A percentile compares a stretch with the other conserved stretches of the same genome.
Evolutionary conservation across 2,329 filamentous ascomycete genomes (phyloP).

Genomic region (Fusarium tupiense): DNA sequence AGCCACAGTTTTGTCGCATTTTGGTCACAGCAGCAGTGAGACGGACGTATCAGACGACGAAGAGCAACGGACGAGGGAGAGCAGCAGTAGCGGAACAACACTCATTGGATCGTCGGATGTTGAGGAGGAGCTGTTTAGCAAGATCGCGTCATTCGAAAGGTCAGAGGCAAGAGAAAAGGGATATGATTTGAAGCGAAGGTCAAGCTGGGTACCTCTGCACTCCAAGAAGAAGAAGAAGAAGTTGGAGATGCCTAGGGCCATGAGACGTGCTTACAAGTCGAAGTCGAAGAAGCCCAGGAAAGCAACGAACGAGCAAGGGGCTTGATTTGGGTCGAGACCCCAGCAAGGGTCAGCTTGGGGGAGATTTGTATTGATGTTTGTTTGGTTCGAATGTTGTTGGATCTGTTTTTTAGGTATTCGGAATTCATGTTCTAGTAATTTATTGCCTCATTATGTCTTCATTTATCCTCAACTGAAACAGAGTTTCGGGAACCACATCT

Average conservation of each 20-base stretch:
- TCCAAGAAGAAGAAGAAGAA: slow-evolving; percentile 18
- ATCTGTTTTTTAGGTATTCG: not conserved
- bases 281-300: not conserved
- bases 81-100: slow-evolving; percentile 12
- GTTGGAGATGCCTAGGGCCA: not conserved
- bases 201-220: not conserved
- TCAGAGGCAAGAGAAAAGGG: not conserved
- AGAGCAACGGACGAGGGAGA: not conserved
- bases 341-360: not conserved
- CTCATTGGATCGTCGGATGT: not conserved
- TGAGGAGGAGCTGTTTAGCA: not conserved
- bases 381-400: not conserved
- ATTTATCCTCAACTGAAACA: not conserved
- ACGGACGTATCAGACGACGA: slow-evolving; percentile 5
- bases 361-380: not conserved
- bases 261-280: not conserved
- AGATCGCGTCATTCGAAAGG: not conserved
- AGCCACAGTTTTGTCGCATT: not conserved
- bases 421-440: not conserved
- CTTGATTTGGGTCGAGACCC: not conserved
- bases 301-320: not conserved
- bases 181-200: slow-evolving; percentile 26
- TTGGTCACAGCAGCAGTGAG: slow-evolving; percentile 1
- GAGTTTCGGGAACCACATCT: not conserved
- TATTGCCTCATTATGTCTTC: not conserved